Percentiles rank a stretch among this genome's conserved stretches.
Evolutionary conservation across 1,284 basidiomycete genomes (phyloP).

Genomic region (Fistulina hepatica): DNA sequence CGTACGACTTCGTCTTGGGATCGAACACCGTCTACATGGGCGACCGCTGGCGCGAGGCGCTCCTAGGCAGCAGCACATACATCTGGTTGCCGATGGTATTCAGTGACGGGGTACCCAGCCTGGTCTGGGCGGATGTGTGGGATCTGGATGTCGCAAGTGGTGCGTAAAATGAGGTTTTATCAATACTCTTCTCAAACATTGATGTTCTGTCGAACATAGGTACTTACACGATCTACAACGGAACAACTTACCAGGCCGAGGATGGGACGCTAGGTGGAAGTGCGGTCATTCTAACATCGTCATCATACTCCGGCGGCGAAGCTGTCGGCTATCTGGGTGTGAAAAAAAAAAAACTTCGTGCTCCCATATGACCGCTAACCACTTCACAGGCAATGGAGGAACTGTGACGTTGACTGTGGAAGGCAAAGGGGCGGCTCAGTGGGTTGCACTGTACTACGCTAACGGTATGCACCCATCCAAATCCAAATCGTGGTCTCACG

Average conservation of each 20-base stretch:
- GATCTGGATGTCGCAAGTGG: constrained; percentile 37
- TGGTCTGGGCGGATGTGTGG: constrained; percentile 51
- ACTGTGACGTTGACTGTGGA: constrained; percentile 47
- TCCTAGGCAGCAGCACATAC: constrained; percentile 48
- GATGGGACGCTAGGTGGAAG: constrained; percentile 39
- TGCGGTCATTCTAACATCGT: constrained; percentile 32
- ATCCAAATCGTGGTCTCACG: not conserved
- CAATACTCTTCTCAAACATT: not conserved
- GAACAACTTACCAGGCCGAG: constrained; percentile 49
- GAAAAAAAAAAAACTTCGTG: too few species aligned
- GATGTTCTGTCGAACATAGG: constrained; percentile 24
- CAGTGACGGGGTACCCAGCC: constrained; percentile 39
- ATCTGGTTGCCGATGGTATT: constrained; percentile 53
- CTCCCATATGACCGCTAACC: constrained; percentile 1
- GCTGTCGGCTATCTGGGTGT: constrained; percentile 46
- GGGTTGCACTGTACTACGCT: constrained; percentile 49
- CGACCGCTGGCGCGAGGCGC: constrained; percentile 47
- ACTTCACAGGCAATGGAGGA: constrained; percentile 46
- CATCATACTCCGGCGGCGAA: constrained; percentile 40
- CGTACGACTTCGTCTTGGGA: constrained; percentile 42
- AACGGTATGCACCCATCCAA: constrained; percentile 32
- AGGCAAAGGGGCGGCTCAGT: constrained; percentile 42
- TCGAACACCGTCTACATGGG: constrained; percentile 50
- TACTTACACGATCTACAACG: constrained; percentile 38
- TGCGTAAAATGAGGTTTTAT: constrained; percentile 11